Conservation (phyloP, 495 filamentous ascomycete species). For the Neurospora sp. region DNA sequence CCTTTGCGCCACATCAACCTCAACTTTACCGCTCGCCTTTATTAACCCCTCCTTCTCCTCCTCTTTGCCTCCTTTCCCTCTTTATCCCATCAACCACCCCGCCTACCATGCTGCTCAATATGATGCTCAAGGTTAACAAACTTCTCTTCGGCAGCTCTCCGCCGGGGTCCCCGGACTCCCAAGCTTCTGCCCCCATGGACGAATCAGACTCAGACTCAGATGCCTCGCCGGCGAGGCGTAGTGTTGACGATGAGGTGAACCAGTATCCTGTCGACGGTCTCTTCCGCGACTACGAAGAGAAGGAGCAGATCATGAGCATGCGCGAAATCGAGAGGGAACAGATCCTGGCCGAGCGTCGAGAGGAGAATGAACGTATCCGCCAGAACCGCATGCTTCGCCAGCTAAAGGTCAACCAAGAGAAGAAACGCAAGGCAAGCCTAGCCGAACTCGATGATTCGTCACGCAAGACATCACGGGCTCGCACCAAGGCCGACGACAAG, state of each 20-base stretch:
- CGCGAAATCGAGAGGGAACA: slow-evolving; percentile 84
- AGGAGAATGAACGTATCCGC: slow-evolving; percentile 64
- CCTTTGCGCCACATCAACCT: neutral
- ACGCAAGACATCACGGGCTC: slow-evolving; percentile 72
- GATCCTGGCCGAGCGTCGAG: slow-evolving; percentile 78
- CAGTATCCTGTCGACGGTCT: slow-evolving; percentile 85
- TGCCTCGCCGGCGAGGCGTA: slow-evolving; percentile 35
- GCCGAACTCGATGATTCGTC: slow-evolving; percentile 61
- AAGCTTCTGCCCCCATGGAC: slow-evolving; percentile 78
- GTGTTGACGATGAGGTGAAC: slow-evolving; percentile 50
- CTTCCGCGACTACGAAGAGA: slow-evolving; percentile 71
- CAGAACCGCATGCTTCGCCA: slow-evolving; percentile 80
- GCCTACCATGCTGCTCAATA: neutral
- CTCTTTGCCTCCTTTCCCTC: neutral
- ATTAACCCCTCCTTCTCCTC: neutral
- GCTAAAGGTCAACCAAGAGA: slow-evolving; percentile 58
- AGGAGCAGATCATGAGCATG: slow-evolving; percentile 72
- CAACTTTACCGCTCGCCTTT: neutral
- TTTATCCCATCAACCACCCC: neutral
- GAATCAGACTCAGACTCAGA: slow-evolving; percentile 75
- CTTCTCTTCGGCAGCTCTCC: slow-evolving; percentile 20
- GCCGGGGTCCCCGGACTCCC: slow-evolving; percentile 60
- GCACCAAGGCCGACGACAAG: slow-evolving; percentile 75
- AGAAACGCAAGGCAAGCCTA: slow-evolving; percentile 70
- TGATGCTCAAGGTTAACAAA: neutral